Base-by-base conservation (phyloP, 495 filamentous ascomycete genomes). In the Filosporella fistucella region DNA sequence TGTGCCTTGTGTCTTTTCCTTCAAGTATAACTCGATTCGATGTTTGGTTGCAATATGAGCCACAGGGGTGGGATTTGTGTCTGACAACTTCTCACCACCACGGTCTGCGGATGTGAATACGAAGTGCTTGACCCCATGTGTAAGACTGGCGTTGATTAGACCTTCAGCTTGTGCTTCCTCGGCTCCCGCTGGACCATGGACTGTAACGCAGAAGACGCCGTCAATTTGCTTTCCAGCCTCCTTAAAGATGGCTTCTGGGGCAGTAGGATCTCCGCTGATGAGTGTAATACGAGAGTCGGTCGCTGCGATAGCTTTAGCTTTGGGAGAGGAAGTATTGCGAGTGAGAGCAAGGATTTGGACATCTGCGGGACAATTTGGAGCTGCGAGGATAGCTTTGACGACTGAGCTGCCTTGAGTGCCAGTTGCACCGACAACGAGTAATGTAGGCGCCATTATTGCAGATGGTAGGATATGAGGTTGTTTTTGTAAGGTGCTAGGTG, bases 81-180 rank as follows among this genome's bases (percentile, higher is more conserved):
- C 73, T 21, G 75, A 81, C 0, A 59, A 59, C 4, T 69, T 64
- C 13, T 69, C 65, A 22, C 82, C 85, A 34, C 83, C 82, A 3
- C 85, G 80, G 54, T 89, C 85, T 6, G 86, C 81, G 37, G 74
- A 79, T 32, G 68, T 74, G 65, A 86, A 89, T 8, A 90, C 77
- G 57, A 89, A 85, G 54, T 80, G 72, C 45, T 70, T 66, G 45
- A 88, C 79, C 14, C 73, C 69, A 12, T 76, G 55, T 24, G 71
- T 68, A 47, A 89, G 49, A 7, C 76, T 66, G 12, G 68, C 75
- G 49, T 88, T 78, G 43, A 89, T 65, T 13, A 90, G 68, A 0
- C 61, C 67, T 25, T 72, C 81, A 30, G 82, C 86, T 58, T 89
- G 84, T 2, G 47, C 50, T 37, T 79, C 71, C 67, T 90, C 85